Evolutionary conservation across 192 early-diverging fungal species (phyloP).

Genomic region (Endogone sp.): DNA sequence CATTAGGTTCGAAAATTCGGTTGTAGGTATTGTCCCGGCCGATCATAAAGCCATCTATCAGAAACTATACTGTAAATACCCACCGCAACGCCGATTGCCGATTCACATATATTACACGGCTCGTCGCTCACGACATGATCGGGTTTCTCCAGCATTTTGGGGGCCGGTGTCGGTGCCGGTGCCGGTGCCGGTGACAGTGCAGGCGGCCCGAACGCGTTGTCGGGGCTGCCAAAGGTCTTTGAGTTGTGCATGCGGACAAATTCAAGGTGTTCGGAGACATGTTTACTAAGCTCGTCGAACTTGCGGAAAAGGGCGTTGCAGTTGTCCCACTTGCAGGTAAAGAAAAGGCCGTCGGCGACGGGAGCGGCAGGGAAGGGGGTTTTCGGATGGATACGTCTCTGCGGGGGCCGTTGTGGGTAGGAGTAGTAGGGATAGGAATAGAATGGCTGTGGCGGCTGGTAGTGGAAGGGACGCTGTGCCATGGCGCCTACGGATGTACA

Average conservation of each 20-base stretch:
- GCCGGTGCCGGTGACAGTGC: too few relatives aligned
- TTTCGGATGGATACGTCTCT: background rate
- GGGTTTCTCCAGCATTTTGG: background rate
- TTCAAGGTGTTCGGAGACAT: background rate
- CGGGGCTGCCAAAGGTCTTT: background rate
- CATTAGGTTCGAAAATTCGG: too few relatives aligned
- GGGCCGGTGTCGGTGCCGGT: too few relatives aligned
- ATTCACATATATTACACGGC: background rate
- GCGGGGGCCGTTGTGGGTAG: background rate
- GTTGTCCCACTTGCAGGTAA: background rate
- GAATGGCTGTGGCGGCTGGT: background rate
- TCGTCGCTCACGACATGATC: background rate
- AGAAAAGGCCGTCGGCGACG: background rate
- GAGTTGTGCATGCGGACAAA: background rate
- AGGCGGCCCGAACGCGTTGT: too few relatives aligned
- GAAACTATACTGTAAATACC: background rate
- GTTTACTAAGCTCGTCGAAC: background rate
- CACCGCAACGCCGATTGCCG: background rate
- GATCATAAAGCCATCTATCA: background rate
- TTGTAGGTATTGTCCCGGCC: too few relatives aligned
- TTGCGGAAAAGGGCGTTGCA: background rate
- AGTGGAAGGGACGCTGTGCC: background rate
- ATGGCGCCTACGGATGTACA: too few relatives aligned
- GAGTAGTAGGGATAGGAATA: background rate
- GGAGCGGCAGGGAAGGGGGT: too few relatives aligned